Conservation (phyloP, 2,329 filamentous ascomycete species). For the Diatrype stigma region DNA sequence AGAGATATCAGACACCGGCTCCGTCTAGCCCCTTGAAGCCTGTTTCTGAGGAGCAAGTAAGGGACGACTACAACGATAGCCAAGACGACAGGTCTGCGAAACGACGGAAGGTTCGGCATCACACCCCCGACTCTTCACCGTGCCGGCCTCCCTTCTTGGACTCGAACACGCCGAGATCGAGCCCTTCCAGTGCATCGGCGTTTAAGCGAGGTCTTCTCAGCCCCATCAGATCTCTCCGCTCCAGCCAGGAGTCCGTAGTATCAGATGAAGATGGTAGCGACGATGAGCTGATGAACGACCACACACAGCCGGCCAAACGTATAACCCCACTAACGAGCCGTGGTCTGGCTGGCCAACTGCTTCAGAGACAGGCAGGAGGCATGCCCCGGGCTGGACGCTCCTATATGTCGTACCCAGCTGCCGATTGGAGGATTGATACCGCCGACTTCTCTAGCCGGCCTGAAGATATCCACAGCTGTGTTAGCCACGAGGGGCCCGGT, state of each 20-base stretch:
- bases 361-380: constrained; percentile 36
- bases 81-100: constrained; percentile 26
- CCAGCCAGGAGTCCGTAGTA: constrained; percentile 26
- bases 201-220: constrained; percentile 28
- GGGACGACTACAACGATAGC: constrained; percentile 15
- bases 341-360: constrained; percentile 35
- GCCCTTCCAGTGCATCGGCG: constrained; percentile 6
- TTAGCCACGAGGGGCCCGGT: constrained; percentile 32
- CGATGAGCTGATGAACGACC: constrained; percentile 21
- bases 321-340: constrained; percentile 30
- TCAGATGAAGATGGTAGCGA: constrained; percentile 30
- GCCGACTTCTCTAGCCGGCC: constrained; percentile 37
- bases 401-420: constrained; percentile 30
- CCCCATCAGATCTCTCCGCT: constrained; percentile 32
- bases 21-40: constrained; percentile 36
- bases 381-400: constrained; percentile 31
- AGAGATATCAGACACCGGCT: constrained; percentile 33
- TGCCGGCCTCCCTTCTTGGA: constrained; percentile 23
- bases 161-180: constrained; percentile 1
- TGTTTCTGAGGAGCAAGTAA: constrained; percentile 21
- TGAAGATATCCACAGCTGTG: constrained; percentile 33
- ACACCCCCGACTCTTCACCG: constrained; percentile 36
- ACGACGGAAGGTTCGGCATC: constrained; percentile 32
- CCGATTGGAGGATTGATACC: constrained; percentile 39
- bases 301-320: constrained; percentile 17